Percentiles rank a stretch among this genome's conserved stretches.
These are phyloP conservation scores for Alternaria brassicae DNA, from an alignment of 2,329 filamentous ascomycete genomes.

Conservation along the genomic window DNA sequence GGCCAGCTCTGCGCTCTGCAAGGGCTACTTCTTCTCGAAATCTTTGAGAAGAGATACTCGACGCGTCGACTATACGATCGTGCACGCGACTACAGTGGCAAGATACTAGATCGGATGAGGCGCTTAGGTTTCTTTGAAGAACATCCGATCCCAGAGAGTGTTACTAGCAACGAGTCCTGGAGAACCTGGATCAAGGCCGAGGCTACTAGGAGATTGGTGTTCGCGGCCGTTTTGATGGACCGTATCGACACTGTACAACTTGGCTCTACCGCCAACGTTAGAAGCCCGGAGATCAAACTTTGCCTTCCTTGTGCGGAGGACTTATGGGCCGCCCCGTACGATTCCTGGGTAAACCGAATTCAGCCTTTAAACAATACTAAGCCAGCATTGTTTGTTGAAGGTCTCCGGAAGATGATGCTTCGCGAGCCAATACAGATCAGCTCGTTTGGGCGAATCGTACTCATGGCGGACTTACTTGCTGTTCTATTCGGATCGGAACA, in stretches of 20 bases:
- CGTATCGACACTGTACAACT: slow-evolving; percentile 98
- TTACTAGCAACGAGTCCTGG: slow-evolving; percentile 98
- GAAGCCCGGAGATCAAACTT: slow-evolving; percentile 91
- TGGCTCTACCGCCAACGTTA: slow-evolving; percentile 95
- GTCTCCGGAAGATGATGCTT: slow-evolving; percentile 86
- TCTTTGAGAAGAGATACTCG: slow-evolving; percentile 98
- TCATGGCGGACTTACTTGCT: slow-evolving; percentile 92
- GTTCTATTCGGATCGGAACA: no score
- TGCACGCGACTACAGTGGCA: slow-evolving; percentile 95
- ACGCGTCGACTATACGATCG: slow-evolving; percentile 90
- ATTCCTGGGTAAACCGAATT: slow-evolving; percentile 82
- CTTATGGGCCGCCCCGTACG: slow-evolving; percentile 88
- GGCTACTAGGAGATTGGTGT: slow-evolving; percentile 85
- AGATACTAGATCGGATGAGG: slow-evolving; percentile 93
- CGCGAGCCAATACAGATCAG: slow-evolving; percentile 86
- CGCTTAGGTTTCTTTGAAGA: slow-evolving; percentile 84
- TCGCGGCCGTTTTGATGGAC: slow-evolving; percentile 93
- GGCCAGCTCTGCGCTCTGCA: slow-evolving; percentile 98
- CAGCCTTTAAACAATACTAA: slow-evolving; percentile 85
- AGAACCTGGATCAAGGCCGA: slow-evolving; percentile 95
- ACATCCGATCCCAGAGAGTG: no score
- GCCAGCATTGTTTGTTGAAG: slow-evolving; percentile 86
- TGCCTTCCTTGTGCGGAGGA: slow-evolving; percentile 91
- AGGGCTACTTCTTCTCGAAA: slow-evolving; percentile 82
- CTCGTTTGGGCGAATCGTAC: slow-evolving; percentile 87